Base-by-base conservation (phyloP, 208 protist genomes). In the Trypanosoma platydactyli region DNA sequence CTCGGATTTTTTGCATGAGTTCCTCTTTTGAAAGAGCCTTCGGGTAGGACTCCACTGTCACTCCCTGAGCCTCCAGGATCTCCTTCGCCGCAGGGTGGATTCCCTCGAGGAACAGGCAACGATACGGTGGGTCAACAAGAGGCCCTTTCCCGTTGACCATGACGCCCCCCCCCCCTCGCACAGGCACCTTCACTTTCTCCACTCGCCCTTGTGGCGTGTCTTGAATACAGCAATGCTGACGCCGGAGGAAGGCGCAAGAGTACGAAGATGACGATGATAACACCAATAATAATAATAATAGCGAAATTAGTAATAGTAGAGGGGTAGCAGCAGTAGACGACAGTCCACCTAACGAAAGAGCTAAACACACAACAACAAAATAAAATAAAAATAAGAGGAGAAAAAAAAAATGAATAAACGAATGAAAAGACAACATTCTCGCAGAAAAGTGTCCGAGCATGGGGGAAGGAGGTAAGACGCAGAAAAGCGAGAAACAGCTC, bases 91-190 rank as follows among this genome's bases (percentile, higher is more conserved):
- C 67, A 6, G 71, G 67, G 62, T 92, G 81, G 42, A 98, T 83
- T 22, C 92, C 91, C 59, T 98, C 96, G 12, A 98, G 75, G 22
- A 98, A 71, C 15, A 98, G 77, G 5, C 77, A 80, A 27, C 73
- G 67, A 53, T 84, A 86, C 4, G 80, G 80, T 0, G 80, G 75
- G 20, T 86, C 72, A 4, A 67, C 73, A 35, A 78, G 24, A 30
- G 70, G 51, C 27, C 51, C 52, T 58, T 84, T 71, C 74, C 83
- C 81, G 38, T 52, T 71, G 13, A 2, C 33, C 33, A 42, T 40
- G 13, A 59, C 11, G 6, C 41, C 24, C 22, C 20, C 24, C 2
- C 33, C 5, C 3, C 16, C 1, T n/a, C 24, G 5, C 24, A 22
- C 24, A 2, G 6, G 18, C 22, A 60, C 20, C 3, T 29, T 60